Conservation (phyloP, 371 early-diverging fungal species). For the Mortierella sp. region DNA sequence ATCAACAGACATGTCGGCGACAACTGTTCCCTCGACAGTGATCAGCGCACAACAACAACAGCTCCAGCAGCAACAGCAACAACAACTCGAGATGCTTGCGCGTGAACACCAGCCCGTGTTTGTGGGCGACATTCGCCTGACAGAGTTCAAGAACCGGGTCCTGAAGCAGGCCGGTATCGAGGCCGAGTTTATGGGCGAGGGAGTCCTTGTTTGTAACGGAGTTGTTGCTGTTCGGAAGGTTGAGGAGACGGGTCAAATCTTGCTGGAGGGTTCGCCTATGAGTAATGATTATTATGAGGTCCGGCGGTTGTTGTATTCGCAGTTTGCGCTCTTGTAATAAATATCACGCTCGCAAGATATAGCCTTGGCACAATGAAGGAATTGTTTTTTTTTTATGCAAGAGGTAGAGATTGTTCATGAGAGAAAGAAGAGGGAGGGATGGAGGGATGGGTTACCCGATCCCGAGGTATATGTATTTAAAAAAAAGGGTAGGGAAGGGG, state of each 20-base stretch:
- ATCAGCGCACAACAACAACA: slow-evolving; percentile 18
- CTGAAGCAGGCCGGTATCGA: slow-evolving; percentile 81
- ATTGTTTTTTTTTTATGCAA: background rate
- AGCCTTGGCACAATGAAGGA: too few relatives aligned
- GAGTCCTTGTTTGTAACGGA: slow-evolving; percentile 88
- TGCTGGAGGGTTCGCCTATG: slow-evolving; percentile 53
- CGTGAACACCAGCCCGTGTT: slow-evolving; percentile 78
- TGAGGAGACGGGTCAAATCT: slow-evolving; percentile 46
- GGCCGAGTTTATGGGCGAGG: slow-evolving; percentile 88
- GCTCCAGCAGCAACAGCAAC: slow-evolving; percentile 35
- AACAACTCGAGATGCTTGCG: slow-evolving; percentile 38
- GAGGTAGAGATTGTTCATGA: background rate
- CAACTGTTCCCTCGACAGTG: slow-evolving; percentile 6
- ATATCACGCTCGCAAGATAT: background rate
- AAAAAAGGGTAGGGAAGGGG: background rate
- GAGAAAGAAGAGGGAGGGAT: background rate
- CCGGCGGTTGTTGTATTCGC: slow-evolving; percentile 65
- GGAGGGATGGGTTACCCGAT: background rate
- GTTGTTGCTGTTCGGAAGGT: slow-evolving; percentile 82
- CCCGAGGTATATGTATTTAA: background rate
- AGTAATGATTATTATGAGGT: slow-evolving; percentile 58
- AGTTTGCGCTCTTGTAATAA: slow-evolving; percentile 71
- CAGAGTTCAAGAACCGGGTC: slow-evolving; percentile 78
- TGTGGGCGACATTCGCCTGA: slow-evolving; percentile 89
- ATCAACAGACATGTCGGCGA: background rate